Conservation (phyloP, 441 rosid species). For the Hypseocharis bilobata region DNA sequence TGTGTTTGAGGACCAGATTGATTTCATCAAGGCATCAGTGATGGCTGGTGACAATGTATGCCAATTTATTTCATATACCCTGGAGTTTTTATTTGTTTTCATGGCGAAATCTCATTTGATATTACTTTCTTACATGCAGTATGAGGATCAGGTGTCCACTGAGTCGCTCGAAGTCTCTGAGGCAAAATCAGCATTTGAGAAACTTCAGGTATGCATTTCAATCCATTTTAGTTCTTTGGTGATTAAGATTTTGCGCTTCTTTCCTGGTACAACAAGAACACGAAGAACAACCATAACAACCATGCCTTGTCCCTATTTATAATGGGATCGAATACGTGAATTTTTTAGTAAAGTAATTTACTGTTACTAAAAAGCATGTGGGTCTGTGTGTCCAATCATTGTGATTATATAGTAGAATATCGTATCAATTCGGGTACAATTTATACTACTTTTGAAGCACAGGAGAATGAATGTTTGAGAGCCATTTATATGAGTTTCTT, state of each 20-base stretch:
- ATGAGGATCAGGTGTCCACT: slow-evolving; percentile 35
- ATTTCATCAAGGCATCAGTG: slow-evolving; percentile 65
- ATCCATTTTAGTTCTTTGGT: slow-evolving; percentile 8
- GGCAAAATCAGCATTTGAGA: slow-evolving; percentile 61
- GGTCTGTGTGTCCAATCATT: too few species aligned
- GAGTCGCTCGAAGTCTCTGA: slow-evolving; percentile 37
- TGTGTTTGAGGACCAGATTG: slow-evolving; percentile 87
- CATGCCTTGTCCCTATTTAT: too few species aligned
- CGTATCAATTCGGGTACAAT: background rate
- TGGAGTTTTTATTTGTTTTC: slow-evolving; percentile 10
- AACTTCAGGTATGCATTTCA: slow-evolving; percentile 54
- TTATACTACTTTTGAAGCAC: too few species aligned
- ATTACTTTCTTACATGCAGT: slow-evolving; percentile 33
- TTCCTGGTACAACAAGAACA: too few species aligned
- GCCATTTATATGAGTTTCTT: background rate
- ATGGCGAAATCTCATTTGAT: slow-evolving; percentile 13
- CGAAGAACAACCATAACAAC: too few species aligned
- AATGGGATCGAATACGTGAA: too few species aligned
- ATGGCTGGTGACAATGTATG: slow-evolving; percentile 76
- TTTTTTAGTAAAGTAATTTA: background rate
- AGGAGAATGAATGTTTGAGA: too few species aligned
- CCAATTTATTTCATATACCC: slow-evolving; percentile 12
- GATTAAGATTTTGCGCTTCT: background rate
- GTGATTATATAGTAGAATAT: background rate
- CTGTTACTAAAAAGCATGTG: background rate